phyloP scores from a whole-genome alignment of 305 asterid genomes.

The Solanum hybrid region DNA sequence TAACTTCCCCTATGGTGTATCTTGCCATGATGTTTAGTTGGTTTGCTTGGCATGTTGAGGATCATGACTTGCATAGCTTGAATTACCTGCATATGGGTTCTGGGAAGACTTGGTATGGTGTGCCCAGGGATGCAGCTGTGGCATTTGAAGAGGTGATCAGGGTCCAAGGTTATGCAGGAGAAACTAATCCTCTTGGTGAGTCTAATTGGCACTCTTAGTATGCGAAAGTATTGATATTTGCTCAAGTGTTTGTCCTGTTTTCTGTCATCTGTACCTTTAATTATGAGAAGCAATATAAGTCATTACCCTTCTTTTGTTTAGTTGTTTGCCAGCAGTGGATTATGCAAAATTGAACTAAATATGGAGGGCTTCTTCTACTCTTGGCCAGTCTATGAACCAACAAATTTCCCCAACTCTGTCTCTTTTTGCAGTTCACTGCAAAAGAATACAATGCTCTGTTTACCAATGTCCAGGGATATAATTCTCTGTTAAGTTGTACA shows the following conservation, averaged over 20 bases:
- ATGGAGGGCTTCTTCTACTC: not conserved
- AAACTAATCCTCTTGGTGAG: conserved; percentile 92
- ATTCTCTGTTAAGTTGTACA: not conserved
- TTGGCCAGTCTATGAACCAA: not conserved
- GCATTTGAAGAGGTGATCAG: conserved; percentile 95
- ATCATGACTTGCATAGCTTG: conserved; percentile 99
- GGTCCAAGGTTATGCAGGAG: conserved; percentile 94
- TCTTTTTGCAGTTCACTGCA: not conserved
- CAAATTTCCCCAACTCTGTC: not conserved
- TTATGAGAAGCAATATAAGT: not conserved
- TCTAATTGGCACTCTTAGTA: not conserved
- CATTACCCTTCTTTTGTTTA: not conserved
- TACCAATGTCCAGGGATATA: not conserved
- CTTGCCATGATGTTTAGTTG: conserved; percentile 99
- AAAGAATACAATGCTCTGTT: not conserved
- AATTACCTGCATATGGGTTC: conserved; percentile 89
- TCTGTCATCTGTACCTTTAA: not conserved
- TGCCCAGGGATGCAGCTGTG: conserved; percentile 85
- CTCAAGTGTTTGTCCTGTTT: not conserved
- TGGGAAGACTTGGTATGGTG: conserved; percentile 98
- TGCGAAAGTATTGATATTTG: not conserved
- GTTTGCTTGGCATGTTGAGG: conserved; percentile 99
- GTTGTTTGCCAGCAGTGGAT: not conserved
- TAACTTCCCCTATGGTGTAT: conserved; percentile 97
- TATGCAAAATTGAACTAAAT: not conserved